Evolutionary conservation across 352 stramenopile species (phyloP).

Genomic region (Phytophthora citricola): DNA sequence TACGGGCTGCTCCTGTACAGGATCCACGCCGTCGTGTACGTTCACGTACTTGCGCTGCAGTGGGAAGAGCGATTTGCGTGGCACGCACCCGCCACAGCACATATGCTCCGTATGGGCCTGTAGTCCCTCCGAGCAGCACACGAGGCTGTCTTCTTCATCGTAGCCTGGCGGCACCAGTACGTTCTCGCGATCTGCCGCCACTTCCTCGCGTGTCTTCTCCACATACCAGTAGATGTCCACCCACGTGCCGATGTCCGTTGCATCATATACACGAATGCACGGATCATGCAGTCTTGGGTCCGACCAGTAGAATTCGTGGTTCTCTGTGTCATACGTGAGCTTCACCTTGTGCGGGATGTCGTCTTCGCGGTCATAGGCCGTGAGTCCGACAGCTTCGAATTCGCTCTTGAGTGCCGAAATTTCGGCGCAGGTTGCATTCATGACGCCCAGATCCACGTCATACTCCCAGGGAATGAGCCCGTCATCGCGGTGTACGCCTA

Average conservation of each 20-base stretch:
- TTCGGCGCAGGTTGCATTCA: constrained; percentile 72
- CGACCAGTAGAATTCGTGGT: constrained; percentile 83
- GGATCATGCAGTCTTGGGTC: constrained; percentile 76
- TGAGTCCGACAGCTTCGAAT: constrained; percentile 66
- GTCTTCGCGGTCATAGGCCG: constrained; percentile 72
- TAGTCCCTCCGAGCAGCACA: constrained; percentile 79
- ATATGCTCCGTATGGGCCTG: constrained; percentile 69
- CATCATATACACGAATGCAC: constrained; percentile 80
- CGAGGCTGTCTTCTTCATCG: constrained; percentile 65
- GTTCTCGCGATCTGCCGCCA: constrained; percentile 49
- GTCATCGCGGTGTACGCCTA: constrained; percentile 72
- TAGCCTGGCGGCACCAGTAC: constrained; percentile 67
- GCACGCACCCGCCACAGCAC: constrained; percentile 81
- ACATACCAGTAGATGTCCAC: constrained; percentile 89
- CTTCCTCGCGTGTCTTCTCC: constrained; percentile 53
- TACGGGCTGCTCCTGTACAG: constrained; percentile 62
- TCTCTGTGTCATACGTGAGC: constrained; percentile 86
- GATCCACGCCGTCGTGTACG: constrained; percentile 51
- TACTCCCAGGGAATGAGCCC: constrained; percentile 85
- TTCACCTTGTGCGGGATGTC: constrained; percentile 85
- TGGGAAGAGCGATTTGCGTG: constrained; percentile 65
- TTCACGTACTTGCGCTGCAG: constrained; percentile 52
- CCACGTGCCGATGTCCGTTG: constrained; percentile 63
- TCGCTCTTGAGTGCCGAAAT: constrained; percentile 76
- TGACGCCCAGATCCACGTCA: constrained; percentile 81